Conservation (phyloP, 495 filamentous ascomycete genomes). For the Penicillium salamii region DNA sequence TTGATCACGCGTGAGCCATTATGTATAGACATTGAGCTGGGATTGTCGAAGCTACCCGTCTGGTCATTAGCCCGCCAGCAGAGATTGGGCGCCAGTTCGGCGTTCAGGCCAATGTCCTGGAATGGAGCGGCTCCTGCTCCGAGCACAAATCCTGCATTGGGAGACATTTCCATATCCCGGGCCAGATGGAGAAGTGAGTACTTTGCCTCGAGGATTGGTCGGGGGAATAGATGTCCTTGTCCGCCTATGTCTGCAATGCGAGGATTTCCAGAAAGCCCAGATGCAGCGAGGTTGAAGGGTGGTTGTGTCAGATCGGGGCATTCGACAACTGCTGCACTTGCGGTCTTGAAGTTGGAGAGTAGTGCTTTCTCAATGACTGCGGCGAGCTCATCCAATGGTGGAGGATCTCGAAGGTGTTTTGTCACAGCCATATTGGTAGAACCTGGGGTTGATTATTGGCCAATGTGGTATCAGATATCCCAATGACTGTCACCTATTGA, state of each 20-base stretch:
- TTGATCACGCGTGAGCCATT: constrained; percentile 18
- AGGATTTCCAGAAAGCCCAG: constrained; percentile 33
- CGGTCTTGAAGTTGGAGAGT: constrained; percentile 22
- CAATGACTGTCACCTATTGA: no score
- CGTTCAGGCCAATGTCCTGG: constrained; percentile 35
- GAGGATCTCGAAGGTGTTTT: constrained; percentile 17
- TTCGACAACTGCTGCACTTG: constrained; percentile 21
- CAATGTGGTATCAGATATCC: no score
- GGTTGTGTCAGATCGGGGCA: constrained; percentile 35
- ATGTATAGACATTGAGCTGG: constrained; percentile 7
- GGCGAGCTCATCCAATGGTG: constrained; percentile 25
- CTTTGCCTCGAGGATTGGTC: constrained; percentile 25
- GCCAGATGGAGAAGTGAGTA: constrained; percentile 31
- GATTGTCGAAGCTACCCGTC: constrained; percentile 16
- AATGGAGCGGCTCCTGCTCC: constrained; percentile 42
- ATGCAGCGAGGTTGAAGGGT: constrained; percentile 35
- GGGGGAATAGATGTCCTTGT: constrained; percentile 31
- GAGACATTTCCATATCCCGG: constrained; percentile 30
- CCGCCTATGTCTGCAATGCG: constrained; percentile 40
- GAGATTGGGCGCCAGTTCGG: constrained; percentile 38
- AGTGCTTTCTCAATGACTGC: constrained; percentile 19
- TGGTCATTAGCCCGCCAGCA: constrained; percentile 15
- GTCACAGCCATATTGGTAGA: constrained; percentile 10
- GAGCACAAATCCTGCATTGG: constrained; percentile 22
- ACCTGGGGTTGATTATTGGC: neutral